Evolutionary conservation across 2,329 filamentous ascomycete genomes (phyloP).

Genomic region (Colletotrichum plurivorum): DNA sequence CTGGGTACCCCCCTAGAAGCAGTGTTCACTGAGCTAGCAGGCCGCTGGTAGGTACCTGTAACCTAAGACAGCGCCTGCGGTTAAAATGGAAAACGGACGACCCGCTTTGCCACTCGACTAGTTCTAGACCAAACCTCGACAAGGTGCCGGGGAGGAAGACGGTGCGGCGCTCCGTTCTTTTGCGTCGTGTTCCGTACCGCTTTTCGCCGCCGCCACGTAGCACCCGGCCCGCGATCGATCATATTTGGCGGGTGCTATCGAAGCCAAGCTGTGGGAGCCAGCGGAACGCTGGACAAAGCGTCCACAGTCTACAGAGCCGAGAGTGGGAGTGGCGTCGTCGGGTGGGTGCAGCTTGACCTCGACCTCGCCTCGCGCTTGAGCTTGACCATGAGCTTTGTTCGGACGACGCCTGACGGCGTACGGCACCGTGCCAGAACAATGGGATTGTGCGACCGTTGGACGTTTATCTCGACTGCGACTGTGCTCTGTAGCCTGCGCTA

Average conservation of each 20-base stretch:
- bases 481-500: no score
- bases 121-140: constrained; percentile 17
- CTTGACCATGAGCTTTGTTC: constrained; percentile 12
- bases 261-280: constrained; percentile 10
- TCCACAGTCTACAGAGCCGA: background rate
- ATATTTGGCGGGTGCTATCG: constrained; percentile 32
- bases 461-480: constrained; percentile 14
- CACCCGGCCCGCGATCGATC: constrained; percentile 36
- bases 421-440: constrained; percentile 28
- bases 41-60: no score
- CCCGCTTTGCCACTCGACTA: background rate
- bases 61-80: no score
- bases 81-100: constrained; percentile 4
- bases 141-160: no score
- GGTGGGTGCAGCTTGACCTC: constrained; percentile 30
- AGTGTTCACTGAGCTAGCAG: no score
- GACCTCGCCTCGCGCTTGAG: no score
- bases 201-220: constrained; percentile 29
- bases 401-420: constrained; percentile 24
- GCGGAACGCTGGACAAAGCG: constrained; percentile 21
- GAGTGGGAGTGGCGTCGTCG: constrained; percentile 4
- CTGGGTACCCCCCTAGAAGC: no score
- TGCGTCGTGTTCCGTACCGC: constrained; percentile 34
- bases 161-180: constrained; percentile 23
- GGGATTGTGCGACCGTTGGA: constrained; percentile 32